phyloP scores from a whole-genome alignment of 2,329 filamentous ascomycete genomes.

The Penicillium thymicola region DNA sequence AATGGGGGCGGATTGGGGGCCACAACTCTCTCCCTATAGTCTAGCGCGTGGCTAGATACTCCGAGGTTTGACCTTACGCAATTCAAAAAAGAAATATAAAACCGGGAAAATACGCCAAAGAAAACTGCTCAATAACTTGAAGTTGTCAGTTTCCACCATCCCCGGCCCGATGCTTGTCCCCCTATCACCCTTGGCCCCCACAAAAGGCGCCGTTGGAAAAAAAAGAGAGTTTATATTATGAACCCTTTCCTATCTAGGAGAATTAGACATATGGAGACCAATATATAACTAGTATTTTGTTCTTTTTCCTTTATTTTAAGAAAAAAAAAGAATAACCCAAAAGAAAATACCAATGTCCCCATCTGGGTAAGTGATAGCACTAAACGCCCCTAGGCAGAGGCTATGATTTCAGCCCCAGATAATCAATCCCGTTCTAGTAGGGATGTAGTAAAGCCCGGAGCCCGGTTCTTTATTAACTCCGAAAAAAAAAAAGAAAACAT shows the following conservation, averaged over 20 bases:
- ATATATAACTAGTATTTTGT: background rate
- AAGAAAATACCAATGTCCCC: background rate
- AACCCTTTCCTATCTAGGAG: background rate
- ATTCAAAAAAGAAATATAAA: background rate
- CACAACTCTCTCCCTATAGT: constrained; percentile 13
- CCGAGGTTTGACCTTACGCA: background rate
- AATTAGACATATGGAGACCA: background rate
- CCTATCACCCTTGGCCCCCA: constrained; percentile 19
- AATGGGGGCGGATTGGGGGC: constrained; percentile 25
- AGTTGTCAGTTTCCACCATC: background rate
- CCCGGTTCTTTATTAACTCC: background rate
- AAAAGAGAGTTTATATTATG: background rate
- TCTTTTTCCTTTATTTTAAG: background rate
- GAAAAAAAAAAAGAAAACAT: background rate
- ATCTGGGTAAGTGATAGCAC: background rate
- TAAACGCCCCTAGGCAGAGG: background rate
- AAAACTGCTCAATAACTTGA: background rate
- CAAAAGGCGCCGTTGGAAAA: constrained; percentile 18
- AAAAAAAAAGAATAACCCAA: background rate
- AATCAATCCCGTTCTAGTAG: background rate
- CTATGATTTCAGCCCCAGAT: background rate
- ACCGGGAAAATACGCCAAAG: background rate
- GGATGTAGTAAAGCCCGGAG: background rate
- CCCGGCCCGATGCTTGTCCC: constrained; percentile 8
- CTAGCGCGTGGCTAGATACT: background rate